Percentiles rank a stretch among this genome's conserved stretches.
Evolutionary conservation across 2,329 filamentous ascomycete genomes (phyloP).

Genomic region (Paraconiothyrium sp.): DNA sequence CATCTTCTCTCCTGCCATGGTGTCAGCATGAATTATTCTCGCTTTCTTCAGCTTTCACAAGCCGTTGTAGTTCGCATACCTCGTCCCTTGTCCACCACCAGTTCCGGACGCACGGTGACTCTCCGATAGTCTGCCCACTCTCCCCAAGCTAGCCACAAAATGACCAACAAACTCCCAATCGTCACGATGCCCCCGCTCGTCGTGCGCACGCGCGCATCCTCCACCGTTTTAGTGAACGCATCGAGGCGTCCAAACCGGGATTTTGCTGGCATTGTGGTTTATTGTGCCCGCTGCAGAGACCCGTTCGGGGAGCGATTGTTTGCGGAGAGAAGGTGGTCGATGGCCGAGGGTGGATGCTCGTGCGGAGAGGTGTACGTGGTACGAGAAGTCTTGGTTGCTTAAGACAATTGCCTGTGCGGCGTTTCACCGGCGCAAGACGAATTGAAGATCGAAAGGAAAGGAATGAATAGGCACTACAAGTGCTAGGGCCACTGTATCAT

Average conservation of each 20-base stretch:
- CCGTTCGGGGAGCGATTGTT: background rate
- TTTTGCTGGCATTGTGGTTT: slow-evolving; percentile 77
- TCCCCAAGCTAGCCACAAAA: slow-evolving; percentile 88
- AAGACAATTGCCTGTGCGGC: slow-evolving; percentile 20
- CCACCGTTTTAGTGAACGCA: slow-evolving; percentile 98
- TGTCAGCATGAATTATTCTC: slow-evolving; percentile 16
- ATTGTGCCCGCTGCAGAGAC: slow-evolving; percentile 21
- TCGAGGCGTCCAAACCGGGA: slow-evolving; percentile 96
- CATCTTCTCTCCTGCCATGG: slow-evolving; percentile 84
- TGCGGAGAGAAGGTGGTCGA: background rate
- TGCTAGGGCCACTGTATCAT: slow-evolving; percentile 25
- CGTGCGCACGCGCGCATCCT: slow-evolving; percentile 95
- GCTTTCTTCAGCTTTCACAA: background rate
- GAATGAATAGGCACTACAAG: slow-evolving; percentile 25
- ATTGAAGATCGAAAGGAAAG: slow-evolving; percentile 8
- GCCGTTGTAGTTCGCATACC: slow-evolving; percentile 62
- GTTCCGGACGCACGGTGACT: slow-evolving; percentile 86
- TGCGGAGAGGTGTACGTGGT: slow-evolving; percentile 15
- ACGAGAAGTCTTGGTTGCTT: slow-evolving; percentile 19
- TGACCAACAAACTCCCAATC: slow-evolving; percentile 85
- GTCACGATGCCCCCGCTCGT: slow-evolving; percentile 96
- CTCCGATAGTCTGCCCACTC: slow-evolving; percentile 95
- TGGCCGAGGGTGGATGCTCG: slow-evolving; percentile 2
- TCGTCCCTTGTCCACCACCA: slow-evolving; percentile 96
- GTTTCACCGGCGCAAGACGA: slow-evolving; percentile 20